Evolutionary conservation across 1,139 yeast species (phyloP), one percentile per base, ranked within the genome.

Genomic region (Lipomyces yarrowii): DNA sequence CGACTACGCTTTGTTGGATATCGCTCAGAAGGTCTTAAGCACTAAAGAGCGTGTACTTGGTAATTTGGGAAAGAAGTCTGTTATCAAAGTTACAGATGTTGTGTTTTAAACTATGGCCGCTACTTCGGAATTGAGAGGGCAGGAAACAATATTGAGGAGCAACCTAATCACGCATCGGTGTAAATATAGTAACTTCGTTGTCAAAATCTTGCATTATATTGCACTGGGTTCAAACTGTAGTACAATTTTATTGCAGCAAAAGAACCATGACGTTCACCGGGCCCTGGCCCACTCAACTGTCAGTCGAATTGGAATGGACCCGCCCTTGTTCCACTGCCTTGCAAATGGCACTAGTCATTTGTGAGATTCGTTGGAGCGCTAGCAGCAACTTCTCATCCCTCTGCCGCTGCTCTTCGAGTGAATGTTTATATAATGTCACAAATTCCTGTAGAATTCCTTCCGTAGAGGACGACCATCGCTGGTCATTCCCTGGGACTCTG

Each of bases 1-100:
- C 69, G 99, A 93, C 77, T 90, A 86, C 76, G 98, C 98, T 1
- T 82, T 93, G 69, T 82, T 93, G 68, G 96, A 92, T 57, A 80
- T 93, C 68, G 98, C 98, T 3, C 83, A 85, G 69, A 83, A 88
- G 70, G 90, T 86, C 76, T 82, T 91, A 75, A 77, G 83, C 46
- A 83, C 84, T 72, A 82, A 85, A 37, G 76, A 81, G 59, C 82
- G 90, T 74, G 72, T 75, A 7, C 74, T 84, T 59, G 91, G 90
- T 65, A 78, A 77, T 64, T 72, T 80, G 26, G 63, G 67, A 30
- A 71, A 74, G n/a, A 73, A 75, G 32, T 73, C 76, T 21, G 70
- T 71, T 8, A 39, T 48, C 15, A 54, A 56, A 32, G 57, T 33
- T 53, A 87, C 86, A 71, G 77, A 75, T 54, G 56, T 64, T 35